Evolutionary conservation across 805 yeast species (phyloP), one percentile per base, ranked within the genome.

Genomic region (Zygosaccharomyces bisporus): DNA sequence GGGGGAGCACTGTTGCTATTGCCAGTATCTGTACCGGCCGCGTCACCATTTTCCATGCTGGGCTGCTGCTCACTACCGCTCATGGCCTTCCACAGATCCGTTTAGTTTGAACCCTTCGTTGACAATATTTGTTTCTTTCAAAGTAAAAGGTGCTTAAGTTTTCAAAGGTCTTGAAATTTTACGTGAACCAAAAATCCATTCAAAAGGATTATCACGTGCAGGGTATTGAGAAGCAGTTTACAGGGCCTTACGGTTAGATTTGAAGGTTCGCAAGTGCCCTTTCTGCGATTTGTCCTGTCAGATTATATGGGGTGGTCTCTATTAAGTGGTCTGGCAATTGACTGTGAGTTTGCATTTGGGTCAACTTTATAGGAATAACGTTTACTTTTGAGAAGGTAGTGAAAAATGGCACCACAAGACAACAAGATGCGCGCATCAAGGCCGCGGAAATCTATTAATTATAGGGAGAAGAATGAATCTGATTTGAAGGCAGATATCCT

Each of bases 381-480:
- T 7, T 10, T 13, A 3, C 3, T 27, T 13, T 3, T n/a, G 25
- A 14, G 14, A 17, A 10, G 25, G 13, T 16, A 14, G 6, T 13
- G 14, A 8, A 12, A 17, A 16, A 25, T 25, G 40, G 13, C 20
- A 24, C 7, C 19, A 6, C n/a, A 20, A 16, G 40, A 20, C 21
- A 9, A 32, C 33, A 25, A 13, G 24, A 32, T 16, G 20, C 40
- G 32, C 8, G 19, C 32, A 6, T 14, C 32, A 16, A 34, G 49
- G 19, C 13, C 27, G 17, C 37, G 36, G 13, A 23, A 8, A 12
- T 40, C 40, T 13, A 35, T 45, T 18, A 39, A 45, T 29, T 64
- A 64, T 39, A 49, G 40, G 27, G 68, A 64, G 42, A 60, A 58
- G 41, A 55, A 58, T 20, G 67, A 61, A 36, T 37, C 52, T 27